These are phyloP conservation scores for Penicillium decumbens DNA, from an alignment of 2,329 filamentous ascomycete species.

Conservation along the genomic window DNA sequence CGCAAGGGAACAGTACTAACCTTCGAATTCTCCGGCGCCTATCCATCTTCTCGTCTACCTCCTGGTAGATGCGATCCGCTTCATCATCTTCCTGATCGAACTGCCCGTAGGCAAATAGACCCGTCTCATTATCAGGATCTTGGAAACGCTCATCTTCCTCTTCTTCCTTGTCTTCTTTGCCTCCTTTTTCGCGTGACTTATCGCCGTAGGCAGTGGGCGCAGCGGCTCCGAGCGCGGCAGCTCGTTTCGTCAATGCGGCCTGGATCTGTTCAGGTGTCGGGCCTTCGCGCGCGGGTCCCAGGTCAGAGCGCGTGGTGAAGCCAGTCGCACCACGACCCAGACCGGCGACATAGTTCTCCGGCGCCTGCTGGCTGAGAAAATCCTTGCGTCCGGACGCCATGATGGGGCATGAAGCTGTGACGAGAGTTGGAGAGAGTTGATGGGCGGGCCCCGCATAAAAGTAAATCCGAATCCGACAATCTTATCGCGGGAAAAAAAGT, in stretches of 20 bases:
- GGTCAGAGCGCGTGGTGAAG: slow-evolving; percentile 94
- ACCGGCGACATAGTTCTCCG: slow-evolving; percentile 89
- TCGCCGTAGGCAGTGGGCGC: slow-evolving; percentile 69
- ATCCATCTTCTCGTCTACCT: slow-evolving; percentile 97
- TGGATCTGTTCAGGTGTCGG: slow-evolving; percentile 98
- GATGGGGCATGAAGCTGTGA: slow-evolving; percentile 15
- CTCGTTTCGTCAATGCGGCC: slow-evolving; percentile 90
- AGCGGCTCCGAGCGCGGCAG: slow-evolving; percentile 71
- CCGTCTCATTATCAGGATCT: slow-evolving; percentile 95
- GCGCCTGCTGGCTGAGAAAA: slow-evolving; percentile 80
- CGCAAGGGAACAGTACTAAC: slow-evolving; percentile 54
- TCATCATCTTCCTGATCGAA: slow-evolving; percentile 98
- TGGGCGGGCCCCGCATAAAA: slow-evolving; percentile 14
- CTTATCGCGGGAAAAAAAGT: slow-evolving; percentile 27
- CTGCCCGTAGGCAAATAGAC: slow-evolving; percentile 88
- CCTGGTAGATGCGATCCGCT: slow-evolving; percentile 90
- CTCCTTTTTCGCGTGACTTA: slow-evolving; percentile 59
- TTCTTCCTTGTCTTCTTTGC: slow-evolving; percentile 60
- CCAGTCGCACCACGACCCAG: slow-evolving; percentile 95
- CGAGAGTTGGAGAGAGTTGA: slow-evolving; percentile 5
- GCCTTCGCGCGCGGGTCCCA: slow-evolving; percentile 90
- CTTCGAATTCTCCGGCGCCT: slow-evolving; percentile 77
- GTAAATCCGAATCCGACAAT: slow-evolving; percentile 23
- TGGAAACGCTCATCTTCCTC: slow-evolving; percentile 80
- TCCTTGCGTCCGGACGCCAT: slow-evolving; percentile 67